phyloP scores from a whole-genome alignment of 768 basidiomycete species.

The Lentinula aciculospora region DNA sequence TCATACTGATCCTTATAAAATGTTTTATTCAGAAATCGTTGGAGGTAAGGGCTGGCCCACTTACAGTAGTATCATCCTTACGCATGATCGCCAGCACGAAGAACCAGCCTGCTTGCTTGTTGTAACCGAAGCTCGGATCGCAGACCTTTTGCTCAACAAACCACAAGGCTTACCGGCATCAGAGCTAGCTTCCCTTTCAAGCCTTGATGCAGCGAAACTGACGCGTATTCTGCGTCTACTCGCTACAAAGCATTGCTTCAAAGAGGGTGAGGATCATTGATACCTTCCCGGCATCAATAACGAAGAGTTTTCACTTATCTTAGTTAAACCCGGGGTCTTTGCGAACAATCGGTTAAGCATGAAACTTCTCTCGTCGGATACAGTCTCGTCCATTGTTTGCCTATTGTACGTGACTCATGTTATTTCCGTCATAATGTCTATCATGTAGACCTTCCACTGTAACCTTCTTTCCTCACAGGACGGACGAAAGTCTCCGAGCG shows the following conservation, averaged over 20 bases:
- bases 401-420: constrained; percentile 18
- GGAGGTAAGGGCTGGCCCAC: neutral
- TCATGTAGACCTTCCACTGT: no score
- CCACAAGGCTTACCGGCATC: constrained; percentile 29
- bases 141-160: constrained; percentile 30
- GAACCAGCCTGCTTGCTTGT: constrained; percentile 29
- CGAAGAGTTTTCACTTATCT: neutral
- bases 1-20: neutral
- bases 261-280: constrained; percentile 23
- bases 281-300: neutral
- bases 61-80: neutral
- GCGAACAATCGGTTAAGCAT: constrained; percentile 36
- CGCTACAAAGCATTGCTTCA: constrained; percentile 33
- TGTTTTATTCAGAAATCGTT: constrained; percentile 11
- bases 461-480: constrained; percentile 5
- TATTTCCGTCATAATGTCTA: neutral
- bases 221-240: constrained; percentile 32
- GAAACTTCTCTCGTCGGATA: constrained; percentile 24
- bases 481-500: constrained; percentile 17
- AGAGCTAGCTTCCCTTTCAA: constrained; percentile 23
- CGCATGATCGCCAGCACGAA: constrained; percentile 13
- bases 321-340: constrained; percentile 30
- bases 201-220: constrained; percentile 29
- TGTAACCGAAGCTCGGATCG: constrained; percentile 26
- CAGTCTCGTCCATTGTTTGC: constrained; percentile 18